Conservation (phyloP, 352 stramenopile genomes). For the Phytophthora meadii region DNA sequence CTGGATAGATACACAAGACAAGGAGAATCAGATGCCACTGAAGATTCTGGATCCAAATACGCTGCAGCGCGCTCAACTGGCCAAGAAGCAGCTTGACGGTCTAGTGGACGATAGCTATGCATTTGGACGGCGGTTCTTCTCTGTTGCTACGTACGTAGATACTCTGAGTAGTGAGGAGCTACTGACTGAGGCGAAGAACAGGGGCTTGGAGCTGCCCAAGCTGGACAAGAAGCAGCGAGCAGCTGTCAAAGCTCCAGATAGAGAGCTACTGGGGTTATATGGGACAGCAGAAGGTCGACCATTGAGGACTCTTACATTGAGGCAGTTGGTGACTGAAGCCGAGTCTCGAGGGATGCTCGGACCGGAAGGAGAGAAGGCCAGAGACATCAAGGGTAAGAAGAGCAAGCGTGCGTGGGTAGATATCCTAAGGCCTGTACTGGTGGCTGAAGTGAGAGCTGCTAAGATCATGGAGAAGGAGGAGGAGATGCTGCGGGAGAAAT, state of each 20-base stretch:
- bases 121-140: constrained; percentile 71
- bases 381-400: constrained; percentile 59
- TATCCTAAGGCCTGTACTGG: constrained; percentile 41
- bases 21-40: constrained; percentile 13
- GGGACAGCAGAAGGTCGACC: constrained; percentile 53
- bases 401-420: constrained; percentile 71
- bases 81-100: constrained; percentile 51
- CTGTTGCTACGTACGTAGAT: constrained; percentile 60
- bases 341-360: constrained; percentile 45
- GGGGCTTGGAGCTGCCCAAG: constrained; percentile 34
- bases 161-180: constrained; percentile 56
- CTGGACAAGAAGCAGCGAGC: constrained; percentile 42
- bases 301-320: constrained; percentile 64
- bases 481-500: constrained; percentile 44
- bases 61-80: constrained; percentile 38
- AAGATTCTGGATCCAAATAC: constrained; percentile 25
- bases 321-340: constrained; percentile 67
- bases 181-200: constrained; percentile 35
- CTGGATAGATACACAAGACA: constrained; percentile 22
- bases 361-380: constrained; percentile 36
- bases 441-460: constrained; percentile 26
- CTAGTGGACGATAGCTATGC: constrained; percentile 64
- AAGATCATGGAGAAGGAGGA: constrained; percentile 51
- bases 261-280: constrained; percentile 60
- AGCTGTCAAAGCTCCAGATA: constrained; percentile 56